Percentiles rank a stretch among this genome's conserved stretches.
Conservation (phyloP, 495 filamentous ascomycete genomes). For the Podospora appendiculata region DNA sequence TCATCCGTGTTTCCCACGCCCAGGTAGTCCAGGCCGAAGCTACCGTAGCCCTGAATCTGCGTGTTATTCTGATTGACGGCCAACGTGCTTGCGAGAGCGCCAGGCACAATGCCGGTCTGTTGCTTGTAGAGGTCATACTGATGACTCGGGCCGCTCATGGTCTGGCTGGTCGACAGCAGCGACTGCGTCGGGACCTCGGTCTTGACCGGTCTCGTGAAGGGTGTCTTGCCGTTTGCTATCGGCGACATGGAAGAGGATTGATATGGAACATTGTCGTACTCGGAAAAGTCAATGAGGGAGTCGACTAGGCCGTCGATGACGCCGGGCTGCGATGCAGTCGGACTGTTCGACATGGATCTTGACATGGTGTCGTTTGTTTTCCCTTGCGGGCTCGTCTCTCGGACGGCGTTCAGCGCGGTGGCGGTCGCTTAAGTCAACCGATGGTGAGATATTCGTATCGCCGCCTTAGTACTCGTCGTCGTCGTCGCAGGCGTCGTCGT, state of each 20-base stretch:
- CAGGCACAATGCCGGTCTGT: conserved; percentile 79
- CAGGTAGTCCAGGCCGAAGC: conserved; percentile 45
- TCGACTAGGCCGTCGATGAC: conserved; percentile 15
- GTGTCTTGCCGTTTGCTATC: conserved; percentile 23
- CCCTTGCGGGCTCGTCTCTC: conserved; percentile 1
- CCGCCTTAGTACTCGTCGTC: too few relatives aligned
- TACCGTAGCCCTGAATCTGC: conserved; percentile 45
- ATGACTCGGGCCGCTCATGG: conserved; percentile 74
- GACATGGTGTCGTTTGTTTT: conserved; percentile 12
- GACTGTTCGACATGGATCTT: conserved; percentile 20
- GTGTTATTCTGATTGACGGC: conserved; percentile 53
- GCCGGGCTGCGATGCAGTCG: conserved; percentile 11
- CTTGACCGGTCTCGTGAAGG: conserved; percentile 29
- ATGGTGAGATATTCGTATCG: background rate
- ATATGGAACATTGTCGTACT: conserved; percentile 36
- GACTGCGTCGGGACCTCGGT: conserved; percentile 27
- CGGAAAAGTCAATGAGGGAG: conserved; percentile 37
- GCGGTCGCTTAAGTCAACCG: background rate
- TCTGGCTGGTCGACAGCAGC: conserved; percentile 38
- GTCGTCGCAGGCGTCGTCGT: background rate
- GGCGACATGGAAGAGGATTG: conserved; percentile 43
- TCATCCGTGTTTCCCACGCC: conserved; percentile 40
- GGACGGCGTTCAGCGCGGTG: background rate
- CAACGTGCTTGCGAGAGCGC: conserved; percentile 62
- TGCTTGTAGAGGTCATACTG: conserved; percentile 89